These are phyloP conservation scores for Dryas drummondii DNA, from an alignment of 306 rosid genomes.

Conservation along the genomic window DNA sequence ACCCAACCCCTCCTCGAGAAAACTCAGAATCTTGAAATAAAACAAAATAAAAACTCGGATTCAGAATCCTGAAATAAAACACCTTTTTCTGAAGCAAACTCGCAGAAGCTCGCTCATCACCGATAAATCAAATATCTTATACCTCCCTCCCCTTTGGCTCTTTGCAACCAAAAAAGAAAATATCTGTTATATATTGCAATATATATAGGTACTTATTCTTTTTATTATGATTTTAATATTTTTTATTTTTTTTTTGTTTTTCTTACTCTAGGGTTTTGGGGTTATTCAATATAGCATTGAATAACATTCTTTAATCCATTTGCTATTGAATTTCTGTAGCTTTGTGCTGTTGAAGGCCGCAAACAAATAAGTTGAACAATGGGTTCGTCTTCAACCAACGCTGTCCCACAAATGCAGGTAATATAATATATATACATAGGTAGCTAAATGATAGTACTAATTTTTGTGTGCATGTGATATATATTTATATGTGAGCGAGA, in stretches of 20 bases:
- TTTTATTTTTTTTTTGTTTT: background rate
- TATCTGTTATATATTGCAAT: too few relatives aligned
- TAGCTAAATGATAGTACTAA: background rate
- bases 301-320: background rate
- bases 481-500: background rate
- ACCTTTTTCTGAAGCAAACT: background rate
- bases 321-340: background rate
- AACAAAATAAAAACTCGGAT: too few relatives aligned
- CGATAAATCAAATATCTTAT: background rate
- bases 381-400: conserved; percentile 56
- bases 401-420: conserved; percentile 53
- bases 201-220: too few relatives aligned
- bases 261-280: conserved; percentile 13
- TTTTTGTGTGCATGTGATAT: background rate
- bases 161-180: too few relatives aligned
- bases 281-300: background rate
- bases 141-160: too few relatives aligned
- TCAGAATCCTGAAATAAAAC: background rate
- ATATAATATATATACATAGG: background rate
- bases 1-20: background rate
- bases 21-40: background rate
- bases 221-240: background rate
- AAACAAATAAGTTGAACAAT: conserved; percentile 25
- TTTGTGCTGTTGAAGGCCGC: background rate
- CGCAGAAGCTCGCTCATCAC: background rate